Evolutionary conservation across 331 rosid species (phyloP), one percentile per base, ranked within the genome.

Genomic region (Malus hybrid): DNA sequence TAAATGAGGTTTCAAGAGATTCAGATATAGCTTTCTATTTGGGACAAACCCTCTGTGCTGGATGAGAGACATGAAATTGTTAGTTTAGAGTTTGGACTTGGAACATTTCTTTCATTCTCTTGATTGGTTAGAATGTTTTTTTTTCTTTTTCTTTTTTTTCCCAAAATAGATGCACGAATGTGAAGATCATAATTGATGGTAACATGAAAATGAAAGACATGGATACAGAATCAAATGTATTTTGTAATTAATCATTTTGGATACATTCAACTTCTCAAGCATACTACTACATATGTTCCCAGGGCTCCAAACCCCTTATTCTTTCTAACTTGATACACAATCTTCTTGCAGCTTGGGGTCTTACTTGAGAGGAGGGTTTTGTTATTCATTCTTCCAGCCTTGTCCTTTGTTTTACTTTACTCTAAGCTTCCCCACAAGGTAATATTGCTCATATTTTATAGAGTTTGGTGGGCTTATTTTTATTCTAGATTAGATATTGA

Each of bases 391-490:
- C 75, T 94, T 79, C 97, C 99, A 13, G 87, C 83, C 80, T 86
- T 92, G 46, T 87, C 90, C 82, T 94, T 92, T 79, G 83, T 94
- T 76, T 69, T 92, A 67, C 88, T 94, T 69, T 94, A 94, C 81
- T 92, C 97, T 67, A 92, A 87, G 96, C 97, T 94, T 84, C 93
- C 97, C 65, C 97, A 94, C 87, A 94, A 94, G 99, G 99, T 90
- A 91, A 33, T 19, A 16, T 50, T 50, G 39, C 46, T 62, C 39
- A 46, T 64, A 31, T 56, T 46, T 27, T 31, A 70, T 65, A 55
- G 74, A 18, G 18, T 36, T 36, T 5, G 22, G 27, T 73, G 29
- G 44, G 69, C 24, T 65, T 72, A 46, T 27, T 73, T 67, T 67
- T 33, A 4, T 80, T 62, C n/a, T 67, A 34, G 46, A 57, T 13